Evolutionary conservation across 2,329 filamentous ascomycete species (phyloP).

Genomic region (Aspergillus neoniger): DNA sequence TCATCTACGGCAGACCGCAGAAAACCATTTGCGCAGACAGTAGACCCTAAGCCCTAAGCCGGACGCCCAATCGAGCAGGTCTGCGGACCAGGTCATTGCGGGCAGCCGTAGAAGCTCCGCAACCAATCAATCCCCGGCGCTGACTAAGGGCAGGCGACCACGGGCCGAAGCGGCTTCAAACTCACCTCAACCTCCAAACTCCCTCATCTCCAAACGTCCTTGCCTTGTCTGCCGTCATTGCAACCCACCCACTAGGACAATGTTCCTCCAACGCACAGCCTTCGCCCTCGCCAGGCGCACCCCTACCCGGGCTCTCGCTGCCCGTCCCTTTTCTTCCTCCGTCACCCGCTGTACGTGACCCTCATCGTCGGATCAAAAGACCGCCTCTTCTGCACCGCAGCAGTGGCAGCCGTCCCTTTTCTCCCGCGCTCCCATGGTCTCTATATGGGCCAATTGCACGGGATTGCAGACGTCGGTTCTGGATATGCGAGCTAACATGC

Average conservation of each 20-base stretch:
- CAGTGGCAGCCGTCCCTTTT: conserved; percentile 22
- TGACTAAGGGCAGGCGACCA: conserved; percentile 29
- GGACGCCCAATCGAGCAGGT: conserved; percentile 21
- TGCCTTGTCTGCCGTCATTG: conserved; percentile 27
- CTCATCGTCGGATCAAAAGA: conserved; percentile 28
- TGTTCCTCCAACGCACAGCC: conserved; percentile 52
- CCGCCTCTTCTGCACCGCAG: conserved; percentile 15
- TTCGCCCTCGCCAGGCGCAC: conserved; percentile 50
- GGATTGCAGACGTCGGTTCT: neutral
- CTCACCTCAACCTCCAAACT: conserved; percentile 41
- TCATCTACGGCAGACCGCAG: neutral
- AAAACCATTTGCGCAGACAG: neutral
- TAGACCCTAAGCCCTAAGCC: conserved; percentile 23
- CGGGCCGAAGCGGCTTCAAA: conserved; percentile 45
- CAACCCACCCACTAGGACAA: conserved; percentile 35
- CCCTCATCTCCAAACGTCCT: conserved; percentile 32
- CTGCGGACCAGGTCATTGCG: conserved; percentile 17
- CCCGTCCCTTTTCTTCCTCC: conserved; percentile 49
- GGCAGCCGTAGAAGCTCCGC: conserved; percentile 20
- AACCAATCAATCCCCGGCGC: conserved; percentile 28
- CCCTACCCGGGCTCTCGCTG: conserved; percentile 44
- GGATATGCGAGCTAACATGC: conserved; percentile 27
- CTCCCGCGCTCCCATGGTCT: conserved; percentile 26
- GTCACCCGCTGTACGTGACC: conserved; percentile 49
- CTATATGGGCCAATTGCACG: neutral